These are phyloP conservation scores for Pythium graminicola DNA, from an alignment of 352 stramenopile species.

Conservation along the genomic window DNA sequence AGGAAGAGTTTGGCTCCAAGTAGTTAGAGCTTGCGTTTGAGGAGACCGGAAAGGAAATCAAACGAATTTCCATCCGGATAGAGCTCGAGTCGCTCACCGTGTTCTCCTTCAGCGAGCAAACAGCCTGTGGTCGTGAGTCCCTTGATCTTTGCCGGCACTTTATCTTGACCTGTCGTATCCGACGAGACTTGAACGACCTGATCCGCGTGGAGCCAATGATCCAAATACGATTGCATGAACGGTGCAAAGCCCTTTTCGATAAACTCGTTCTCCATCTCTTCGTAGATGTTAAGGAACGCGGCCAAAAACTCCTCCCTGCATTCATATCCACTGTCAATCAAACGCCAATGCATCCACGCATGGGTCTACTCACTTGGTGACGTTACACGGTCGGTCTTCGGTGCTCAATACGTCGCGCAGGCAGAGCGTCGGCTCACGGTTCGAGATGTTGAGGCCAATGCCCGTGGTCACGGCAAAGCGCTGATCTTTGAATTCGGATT, in stretches of 20 bases:
- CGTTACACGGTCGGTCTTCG: constrained; percentile 40
- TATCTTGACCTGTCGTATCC: constrained; percentile 31
- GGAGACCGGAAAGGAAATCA: constrained; percentile 78
- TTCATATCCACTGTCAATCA: background rate
- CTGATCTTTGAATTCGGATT: constrained; percentile 78
- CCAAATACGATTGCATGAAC: constrained; percentile 78
- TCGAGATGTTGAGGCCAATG: constrained; percentile 88
- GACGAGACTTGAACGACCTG: constrained; percentile 75
- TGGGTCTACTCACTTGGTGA: constrained; percentile 83
- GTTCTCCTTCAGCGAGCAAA: constrained; percentile 52
- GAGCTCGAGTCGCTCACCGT: constrained; percentile 67
- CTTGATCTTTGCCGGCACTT: constrained; percentile 61
- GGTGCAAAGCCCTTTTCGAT: constrained; percentile 72
- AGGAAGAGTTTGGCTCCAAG: constrained; percentile 79
- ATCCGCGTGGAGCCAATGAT: constrained; percentile 79
- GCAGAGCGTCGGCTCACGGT: constrained; percentile 78
- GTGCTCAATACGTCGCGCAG: constrained; percentile 77
- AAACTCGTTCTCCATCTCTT: constrained; percentile 82
- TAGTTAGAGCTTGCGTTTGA: constrained; percentile 84
- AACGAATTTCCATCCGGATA: constrained; percentile 89
- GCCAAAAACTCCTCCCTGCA: constrained; percentile 79
- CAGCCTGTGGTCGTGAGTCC: constrained; percentile 73
- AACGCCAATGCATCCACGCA: background rate
- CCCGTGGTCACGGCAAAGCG: constrained; percentile 82
- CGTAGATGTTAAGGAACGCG: constrained; percentile 84